Percentiles rank a stretch among this genome's conserved stretches.
Conservation (phyloP, 2,329 filamentous ascomycete genomes). For the Emergomyces orientalis region DNA sequence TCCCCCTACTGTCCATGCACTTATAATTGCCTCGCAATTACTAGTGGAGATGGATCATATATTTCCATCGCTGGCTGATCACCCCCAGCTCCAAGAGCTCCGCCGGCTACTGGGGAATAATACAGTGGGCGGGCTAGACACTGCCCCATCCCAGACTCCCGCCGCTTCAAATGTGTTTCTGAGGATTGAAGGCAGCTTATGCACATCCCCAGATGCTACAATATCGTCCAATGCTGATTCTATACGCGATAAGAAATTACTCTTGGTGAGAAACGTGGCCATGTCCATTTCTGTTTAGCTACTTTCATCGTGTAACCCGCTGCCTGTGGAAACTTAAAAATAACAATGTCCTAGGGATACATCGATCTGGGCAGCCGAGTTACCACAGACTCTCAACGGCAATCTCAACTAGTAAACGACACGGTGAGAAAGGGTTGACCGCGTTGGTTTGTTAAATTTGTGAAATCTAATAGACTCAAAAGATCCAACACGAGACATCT, state of each 20-base stretch:
- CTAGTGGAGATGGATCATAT: background rate
- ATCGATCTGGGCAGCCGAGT: background rate
- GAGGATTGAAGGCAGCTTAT: conserved; percentile 1
- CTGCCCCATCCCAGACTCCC: background rate
- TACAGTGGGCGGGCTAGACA: background rate
- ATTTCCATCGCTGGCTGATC: background rate
- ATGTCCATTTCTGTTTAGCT: background rate
- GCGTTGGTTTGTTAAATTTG: too few relatives aligned
- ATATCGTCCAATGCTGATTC: background rate
- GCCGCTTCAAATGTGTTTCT: background rate
- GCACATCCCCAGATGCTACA: background rate
- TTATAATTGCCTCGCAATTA: background rate
- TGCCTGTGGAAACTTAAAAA: background rate
- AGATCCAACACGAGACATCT: background rate
- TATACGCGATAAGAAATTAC: background rate
- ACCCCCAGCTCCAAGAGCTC: conserved; percentile 2
- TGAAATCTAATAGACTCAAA: background rate
- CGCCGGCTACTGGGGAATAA: conserved; percentile 3
- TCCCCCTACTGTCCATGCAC: background rate
- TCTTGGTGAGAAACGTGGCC: conserved; percentile 3
- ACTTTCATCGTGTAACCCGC: background rate
- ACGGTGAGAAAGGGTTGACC: background rate
- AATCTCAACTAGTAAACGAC: background rate
- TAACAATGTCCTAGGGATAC: background rate
- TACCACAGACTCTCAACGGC: background rate